Conservation (phyloP, 2,329 filamentous ascomycete genomes). For the Penicillium griseofulvum region DNA sequence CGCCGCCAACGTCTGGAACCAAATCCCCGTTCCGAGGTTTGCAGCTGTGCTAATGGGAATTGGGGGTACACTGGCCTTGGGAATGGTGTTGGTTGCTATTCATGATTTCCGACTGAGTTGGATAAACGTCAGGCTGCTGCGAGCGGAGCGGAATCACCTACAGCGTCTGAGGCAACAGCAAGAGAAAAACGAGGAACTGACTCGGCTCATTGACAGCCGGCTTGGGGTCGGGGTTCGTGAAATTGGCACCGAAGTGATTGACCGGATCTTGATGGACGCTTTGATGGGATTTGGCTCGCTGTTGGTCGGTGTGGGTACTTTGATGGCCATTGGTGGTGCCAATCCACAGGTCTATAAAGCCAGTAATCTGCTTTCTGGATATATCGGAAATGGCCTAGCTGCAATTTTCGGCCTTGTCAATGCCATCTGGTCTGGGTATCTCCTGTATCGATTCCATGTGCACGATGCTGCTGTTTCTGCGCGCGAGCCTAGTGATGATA, state of each 20-base stretch:
- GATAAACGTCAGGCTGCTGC: constrained; percentile 49
- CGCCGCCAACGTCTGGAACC: constrained; percentile 58
- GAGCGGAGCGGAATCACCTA: constrained; percentile 41
- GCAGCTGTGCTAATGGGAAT: constrained; percentile 54
- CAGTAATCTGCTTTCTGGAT: constrained; percentile 56
- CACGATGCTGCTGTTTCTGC: constrained; percentile 33
- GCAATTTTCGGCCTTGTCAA: constrained; percentile 53
- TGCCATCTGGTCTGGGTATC: constrained; percentile 47
- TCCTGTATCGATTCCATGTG: constrained; percentile 42
- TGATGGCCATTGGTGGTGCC: constrained; percentile 54
- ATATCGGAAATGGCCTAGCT: constrained; percentile 53
- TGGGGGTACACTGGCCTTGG: constrained; percentile 49
- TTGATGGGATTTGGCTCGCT: constrained; percentile 52
- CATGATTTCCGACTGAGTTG: constrained; percentile 46
- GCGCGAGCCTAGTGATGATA: constrained; percentile 28
- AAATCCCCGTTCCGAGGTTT: constrained; percentile 49
- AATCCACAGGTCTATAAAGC: constrained; percentile 44
- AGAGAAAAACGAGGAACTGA: constrained; percentile 19
- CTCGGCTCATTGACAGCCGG: constrained; percentile 35
- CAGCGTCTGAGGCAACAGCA: constrained; percentile 17
- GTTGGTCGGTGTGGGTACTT: constrained; percentile 52
- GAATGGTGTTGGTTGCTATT: constrained; percentile 48
- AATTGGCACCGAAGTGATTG: constrained; percentile 51
- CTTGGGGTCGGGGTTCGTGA: constrained; percentile 51
- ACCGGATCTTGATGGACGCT: constrained; percentile 52